Conservation (phyloP, 2,329 filamentous ascomycete species). For the Exophiala phaeomuriformis region DNA sequence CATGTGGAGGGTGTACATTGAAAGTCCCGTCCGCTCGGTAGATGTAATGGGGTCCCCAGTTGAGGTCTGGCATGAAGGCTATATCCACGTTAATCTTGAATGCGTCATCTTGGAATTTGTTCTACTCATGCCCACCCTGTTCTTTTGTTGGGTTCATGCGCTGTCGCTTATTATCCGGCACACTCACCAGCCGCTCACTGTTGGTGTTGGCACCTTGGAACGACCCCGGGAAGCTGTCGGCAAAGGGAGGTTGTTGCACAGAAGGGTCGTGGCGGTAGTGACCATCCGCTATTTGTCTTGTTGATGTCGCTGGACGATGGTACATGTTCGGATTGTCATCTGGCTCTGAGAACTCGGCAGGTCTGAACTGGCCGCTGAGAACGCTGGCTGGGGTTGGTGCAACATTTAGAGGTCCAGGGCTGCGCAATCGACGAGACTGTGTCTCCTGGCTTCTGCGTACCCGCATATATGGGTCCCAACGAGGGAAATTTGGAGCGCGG, state of each 20-base stretch:
- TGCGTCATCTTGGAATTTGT: background rate
- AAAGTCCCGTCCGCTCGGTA: background rate
- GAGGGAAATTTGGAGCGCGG: background rate
- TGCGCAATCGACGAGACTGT: background rate
- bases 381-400: background rate
- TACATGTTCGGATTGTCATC: background rate
- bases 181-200: too few relatives aligned
- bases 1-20: constrained; percentile 5
- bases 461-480: background rate
- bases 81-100: background rate
- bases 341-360: background rate
- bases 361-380: background rate
- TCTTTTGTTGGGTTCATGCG: background rate
- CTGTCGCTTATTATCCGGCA: background rate
- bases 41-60: background rate
- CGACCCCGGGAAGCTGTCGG: too few relatives aligned
- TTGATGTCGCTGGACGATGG: background rate
- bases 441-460: background rate
- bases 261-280: background rate
- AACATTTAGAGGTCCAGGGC: background rate
- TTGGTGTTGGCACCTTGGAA: too few relatives aligned
- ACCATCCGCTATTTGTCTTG: background rate
- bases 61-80: background rate
- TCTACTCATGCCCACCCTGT: background rate
- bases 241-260: background rate